Percentiles rank a stretch among this genome's conserved stretches.
These are phyloP conservation scores for Microcyclospora pomicola DNA, from an alignment of 2,329 filamentous ascomycete species.

Conservation along the genomic window DNA sequence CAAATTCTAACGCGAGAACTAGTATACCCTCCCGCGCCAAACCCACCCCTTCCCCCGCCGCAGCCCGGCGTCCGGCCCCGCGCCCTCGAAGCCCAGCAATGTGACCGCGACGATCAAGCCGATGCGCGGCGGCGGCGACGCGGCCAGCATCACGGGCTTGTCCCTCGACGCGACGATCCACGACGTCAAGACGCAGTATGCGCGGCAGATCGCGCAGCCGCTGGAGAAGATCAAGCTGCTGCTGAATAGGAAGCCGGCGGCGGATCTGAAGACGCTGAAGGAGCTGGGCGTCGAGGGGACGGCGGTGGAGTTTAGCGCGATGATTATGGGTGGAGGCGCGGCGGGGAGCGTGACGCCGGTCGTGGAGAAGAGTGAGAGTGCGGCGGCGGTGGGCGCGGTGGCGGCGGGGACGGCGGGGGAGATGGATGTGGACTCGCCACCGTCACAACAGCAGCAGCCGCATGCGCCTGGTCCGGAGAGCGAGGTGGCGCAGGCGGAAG, in stretches of 20 bases:
- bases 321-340: conserved; percentile 54
- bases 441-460: too few species aligned
- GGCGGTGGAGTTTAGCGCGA: conserved; percentile 64
- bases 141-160: conserved; percentile 47
- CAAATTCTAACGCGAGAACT: neutral
- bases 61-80: conserved; percentile 29
- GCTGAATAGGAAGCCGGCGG: conserved; percentile 72
- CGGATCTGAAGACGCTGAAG: conserved; percentile 21
- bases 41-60: conserved; percentile 38
- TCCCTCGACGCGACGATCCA: conserved; percentile 59
- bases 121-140: conserved; percentile 51
- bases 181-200: conserved; percentile 61
- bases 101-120: conserved; percentile 55
- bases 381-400: conserved; percentile 18
- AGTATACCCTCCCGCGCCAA: conserved; percentile 61
- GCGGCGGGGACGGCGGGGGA: conserved; percentile 19
- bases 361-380: conserved; percentile 27
- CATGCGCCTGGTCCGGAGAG: conserved; percentile 13
- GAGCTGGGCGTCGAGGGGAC: conserved; percentile 35
- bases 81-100: conserved; percentile 21
- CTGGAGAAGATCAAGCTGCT: conserved; percentile 76
- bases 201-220: conserved; percentile 47
- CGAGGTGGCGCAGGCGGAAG: conserved; percentile 20
- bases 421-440: conserved; percentile 21
- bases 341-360: conserved; percentile 27